Evolutionary conservation across 2,329 filamentous ascomycete species (phyloP).

Genomic region (Penicillium sp.): DNA sequence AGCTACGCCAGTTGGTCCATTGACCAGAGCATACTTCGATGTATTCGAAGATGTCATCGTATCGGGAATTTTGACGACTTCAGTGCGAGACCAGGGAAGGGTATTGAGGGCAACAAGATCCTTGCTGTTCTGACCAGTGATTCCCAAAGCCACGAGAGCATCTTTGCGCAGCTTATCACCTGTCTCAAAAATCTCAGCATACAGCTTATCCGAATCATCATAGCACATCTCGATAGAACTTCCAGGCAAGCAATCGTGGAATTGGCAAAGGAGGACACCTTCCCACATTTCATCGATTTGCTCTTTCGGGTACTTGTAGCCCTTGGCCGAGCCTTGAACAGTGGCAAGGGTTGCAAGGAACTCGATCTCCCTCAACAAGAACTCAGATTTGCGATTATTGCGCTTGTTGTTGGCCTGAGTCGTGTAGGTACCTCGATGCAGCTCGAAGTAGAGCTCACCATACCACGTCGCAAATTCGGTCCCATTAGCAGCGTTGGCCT

Average conservation of each 20-base stretch:
- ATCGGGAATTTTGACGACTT: conserved; percentile 68
- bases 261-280: conserved; percentile 86
- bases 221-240: conserved; percentile 98
- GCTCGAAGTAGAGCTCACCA: conserved; percentile 95
- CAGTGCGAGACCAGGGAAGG: conserved; percentile 79
- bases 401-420: conserved; percentile 97
- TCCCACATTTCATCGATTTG: conserved; percentile 98
- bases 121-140: conserved; percentile 53
- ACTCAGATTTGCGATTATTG: conserved; percentile 86
- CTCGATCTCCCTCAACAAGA: conserved; percentile 84
- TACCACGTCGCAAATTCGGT: conserved; percentile 92
- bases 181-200: conserved; percentile 78
- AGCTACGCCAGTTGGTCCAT: conserved; percentile 52
- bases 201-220: conserved; percentile 90
- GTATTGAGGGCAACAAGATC: conserved; percentile 75
- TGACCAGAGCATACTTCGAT: conserved; percentile 48
- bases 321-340: conserved; percentile 60
- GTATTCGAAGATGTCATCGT: conserved; percentile 26
- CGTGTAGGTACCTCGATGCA: conserved; percentile 96
- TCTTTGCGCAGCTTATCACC: conserved; percentile 74
- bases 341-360: conserved; percentile 84
- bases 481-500: conserved; percentile 71
- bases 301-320: conserved; percentile 89
- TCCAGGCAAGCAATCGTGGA: conserved; percentile 95
- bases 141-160: conserved; percentile 69